Percentiles rank a stretch among this genome's conserved stretches.
phyloP scores from a whole-genome alignment of 2,329 filamentous ascomycete species.

The Seiridium unicorne region DNA sequence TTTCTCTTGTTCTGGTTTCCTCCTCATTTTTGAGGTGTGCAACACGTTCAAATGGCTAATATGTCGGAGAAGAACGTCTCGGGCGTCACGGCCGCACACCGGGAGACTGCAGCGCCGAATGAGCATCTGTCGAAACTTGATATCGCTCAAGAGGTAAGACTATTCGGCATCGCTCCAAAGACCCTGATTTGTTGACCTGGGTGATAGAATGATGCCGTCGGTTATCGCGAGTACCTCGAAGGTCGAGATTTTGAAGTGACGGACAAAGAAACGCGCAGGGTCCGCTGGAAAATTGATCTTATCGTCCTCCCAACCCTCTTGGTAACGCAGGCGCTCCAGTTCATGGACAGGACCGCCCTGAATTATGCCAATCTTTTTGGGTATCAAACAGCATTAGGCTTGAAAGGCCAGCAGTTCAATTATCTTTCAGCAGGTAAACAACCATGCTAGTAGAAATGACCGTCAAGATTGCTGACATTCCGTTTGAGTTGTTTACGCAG shows the following conservation, averaged over 20 bases:
- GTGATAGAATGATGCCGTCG: constrained; percentile 13
- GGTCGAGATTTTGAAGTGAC: constrained; percentile 15
- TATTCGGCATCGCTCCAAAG: background rate
- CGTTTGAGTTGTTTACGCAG: constrained; percentile 31
- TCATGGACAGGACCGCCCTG: constrained; percentile 28
- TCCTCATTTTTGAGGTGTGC: no score
- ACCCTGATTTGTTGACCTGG: background rate
- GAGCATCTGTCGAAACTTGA: background rate
- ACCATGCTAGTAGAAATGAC: background rate
- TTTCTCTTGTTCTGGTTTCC: no score
- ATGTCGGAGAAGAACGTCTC: background rate
- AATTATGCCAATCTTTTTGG: constrained; percentile 33
- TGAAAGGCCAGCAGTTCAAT: constrained; percentile 32
- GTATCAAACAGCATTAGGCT: constrained; percentile 29
- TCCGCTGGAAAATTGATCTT: constrained; percentile 29
- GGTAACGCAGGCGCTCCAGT: constrained; percentile 29
- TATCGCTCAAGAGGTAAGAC: background rate
- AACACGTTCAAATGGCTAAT: background rate
- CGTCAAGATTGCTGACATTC: background rate
- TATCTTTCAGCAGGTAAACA: constrained; percentile 30
- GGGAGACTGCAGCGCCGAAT: background rate
- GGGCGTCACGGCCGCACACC: background rate
- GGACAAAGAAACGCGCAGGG: constrained; percentile 15
- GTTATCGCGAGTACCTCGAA: constrained; percentile 17
- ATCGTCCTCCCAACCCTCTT: constrained; percentile 28